phyloP scores from a whole-genome alignment of 352 stramenopile genomes.

The Phytopythium sindhum region DNA sequence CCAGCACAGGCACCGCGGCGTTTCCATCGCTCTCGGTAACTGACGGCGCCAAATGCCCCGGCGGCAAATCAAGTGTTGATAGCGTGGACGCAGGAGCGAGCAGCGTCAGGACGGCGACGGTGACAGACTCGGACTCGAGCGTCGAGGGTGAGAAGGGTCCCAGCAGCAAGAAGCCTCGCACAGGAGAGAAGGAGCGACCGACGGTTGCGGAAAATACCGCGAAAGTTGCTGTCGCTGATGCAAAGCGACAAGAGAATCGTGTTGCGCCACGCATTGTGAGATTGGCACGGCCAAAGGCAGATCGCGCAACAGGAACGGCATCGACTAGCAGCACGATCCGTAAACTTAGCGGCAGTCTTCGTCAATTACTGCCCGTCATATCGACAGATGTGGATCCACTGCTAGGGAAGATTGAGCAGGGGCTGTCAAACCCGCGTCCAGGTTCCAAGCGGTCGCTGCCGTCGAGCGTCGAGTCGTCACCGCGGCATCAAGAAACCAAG shows the following conservation, averaged over 20 bases:
- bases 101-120: constrained; percentile 1
- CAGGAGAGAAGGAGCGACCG: neutral
- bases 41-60: neutral
- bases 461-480: neutral
- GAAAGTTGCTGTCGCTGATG: neutral
- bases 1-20: neutral
- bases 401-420: neutral
- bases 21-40: neutral
- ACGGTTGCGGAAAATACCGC: too few species aligned
- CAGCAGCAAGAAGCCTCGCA: too few species aligned
- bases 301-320: too few species aligned
- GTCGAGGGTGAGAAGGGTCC: neutral
- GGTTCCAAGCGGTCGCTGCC: neutral
- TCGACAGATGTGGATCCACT: neutral
- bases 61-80: too few species aligned
- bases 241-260: too few species aligned
- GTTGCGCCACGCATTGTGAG: too few species aligned
- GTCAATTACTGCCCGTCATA: neutral
- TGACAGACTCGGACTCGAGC: constrained; percentile 4
- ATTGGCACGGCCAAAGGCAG: too few species aligned
- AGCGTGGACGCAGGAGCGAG: too few species aligned
- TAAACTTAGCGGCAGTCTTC: neutral
- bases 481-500: neutral
- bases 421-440: neutral
- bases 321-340: neutral